Conservation (phyloP, 805 yeast genomes). For the Candida boidinii region DNA sequence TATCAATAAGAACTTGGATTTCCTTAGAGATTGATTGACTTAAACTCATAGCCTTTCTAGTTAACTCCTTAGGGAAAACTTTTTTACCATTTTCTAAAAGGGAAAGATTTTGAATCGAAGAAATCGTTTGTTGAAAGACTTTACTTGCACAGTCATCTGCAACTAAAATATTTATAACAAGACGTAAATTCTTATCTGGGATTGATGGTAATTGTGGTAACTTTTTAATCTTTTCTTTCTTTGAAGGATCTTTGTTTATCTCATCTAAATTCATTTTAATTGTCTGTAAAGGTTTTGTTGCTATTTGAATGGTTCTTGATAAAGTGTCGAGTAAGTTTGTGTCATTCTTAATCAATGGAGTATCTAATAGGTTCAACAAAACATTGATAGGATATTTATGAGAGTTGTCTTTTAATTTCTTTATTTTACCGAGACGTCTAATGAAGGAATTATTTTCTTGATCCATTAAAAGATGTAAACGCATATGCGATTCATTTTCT, state of each 20-base stretch:
- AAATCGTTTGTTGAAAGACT: constrained; percentile 76
- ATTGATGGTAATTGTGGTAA: constrained; percentile 47
- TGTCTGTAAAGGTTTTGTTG: constrained; percentile 62
- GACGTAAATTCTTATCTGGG: constrained; percentile 51
- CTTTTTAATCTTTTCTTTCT: constrained; percentile 3
- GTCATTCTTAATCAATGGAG: constrained; percentile 60
- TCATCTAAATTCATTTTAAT: constrained; percentile 35
- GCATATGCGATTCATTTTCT: constrained; percentile 56
- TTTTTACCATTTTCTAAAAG: constrained; percentile 51
- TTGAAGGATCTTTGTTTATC: constrained; percentile 10
- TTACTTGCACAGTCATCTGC: constrained; percentile 80
- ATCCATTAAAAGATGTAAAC: constrained; percentile 71
- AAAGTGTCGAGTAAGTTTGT: constrained; percentile 68
- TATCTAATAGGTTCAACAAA: constrained; percentile 53
- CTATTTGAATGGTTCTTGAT: constrained; percentile 65
- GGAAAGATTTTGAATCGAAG: constrained; percentile 71
- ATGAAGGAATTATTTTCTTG: constrained; percentile 49
- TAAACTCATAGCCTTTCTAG: constrained; percentile 51
- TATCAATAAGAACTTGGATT: constrained; percentile 38
- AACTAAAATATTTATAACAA: constrained; percentile 57
- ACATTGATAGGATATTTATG: constrained; percentile 67
- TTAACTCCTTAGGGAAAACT: constrained; percentile 59
- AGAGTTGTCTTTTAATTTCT: constrained; percentile 30
- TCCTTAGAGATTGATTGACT: constrained; percentile 50
- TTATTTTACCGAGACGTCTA: constrained; percentile 27